A percentile compares a stretch with the other conserved stretches of the same genome.
Conservation (phyloP, 768 basidiomycete species). For the Tylopilus plumbeoviolaceoides region DNA sequence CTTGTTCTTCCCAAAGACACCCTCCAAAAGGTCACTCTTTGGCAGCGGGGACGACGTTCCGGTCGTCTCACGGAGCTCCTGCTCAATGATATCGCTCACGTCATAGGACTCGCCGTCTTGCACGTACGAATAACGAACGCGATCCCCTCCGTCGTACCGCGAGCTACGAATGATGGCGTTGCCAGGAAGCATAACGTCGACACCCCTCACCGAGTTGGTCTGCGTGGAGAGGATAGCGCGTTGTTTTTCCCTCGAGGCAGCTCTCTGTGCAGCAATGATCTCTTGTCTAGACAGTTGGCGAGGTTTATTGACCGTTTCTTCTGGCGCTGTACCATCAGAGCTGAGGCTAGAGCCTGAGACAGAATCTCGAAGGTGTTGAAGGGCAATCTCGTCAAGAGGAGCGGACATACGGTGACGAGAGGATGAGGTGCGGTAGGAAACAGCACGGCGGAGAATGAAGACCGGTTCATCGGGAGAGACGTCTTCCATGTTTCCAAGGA, state of each 20-base stretch:
- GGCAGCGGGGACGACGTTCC: slow-evolving; percentile 21
- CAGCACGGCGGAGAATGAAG: slow-evolving; percentile 84
- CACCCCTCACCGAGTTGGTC: slow-evolving; percentile 77
- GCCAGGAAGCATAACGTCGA: slow-evolving; percentile 84
- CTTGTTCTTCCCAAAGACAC: slow-evolving; percentile 53
- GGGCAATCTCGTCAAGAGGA: slow-evolving; percentile 79
- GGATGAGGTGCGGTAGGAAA: slow-evolving; percentile 65
- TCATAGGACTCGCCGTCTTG: slow-evolving; percentile 91
- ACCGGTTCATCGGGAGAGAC: slow-evolving; percentile 79
- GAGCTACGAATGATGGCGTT: slow-evolving; percentile 84
- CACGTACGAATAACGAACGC: slow-evolving; percentile 91
- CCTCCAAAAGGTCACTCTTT: slow-evolving; percentile 64
- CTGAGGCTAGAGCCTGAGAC: slow-evolving; percentile 52
- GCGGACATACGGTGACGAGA: slow-evolving; percentile 69
- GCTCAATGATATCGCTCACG: slow-evolving; percentile 89
- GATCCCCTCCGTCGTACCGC: slow-evolving; percentile 62
- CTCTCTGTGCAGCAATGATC: slow-evolving; percentile 91
- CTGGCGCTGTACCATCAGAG: slow-evolving; percentile 38
- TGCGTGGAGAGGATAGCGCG: slow-evolving; percentile 83
- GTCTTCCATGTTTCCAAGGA: slow-evolving; percentile 71
- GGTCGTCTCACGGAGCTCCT: slow-evolving; percentile 68
- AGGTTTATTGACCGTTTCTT: slow-evolving; percentile 34
- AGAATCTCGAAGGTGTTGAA: slow-evolving; percentile 68
- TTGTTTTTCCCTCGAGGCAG: slow-evolving; percentile 80
- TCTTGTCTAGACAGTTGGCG: slow-evolving; percentile 67